Evolutionary conservation across 176 grass and related monocot species (phyloP), one percentile per base, ranked within the genome.

Genomic region (maize (Zea mays)): DNA sequence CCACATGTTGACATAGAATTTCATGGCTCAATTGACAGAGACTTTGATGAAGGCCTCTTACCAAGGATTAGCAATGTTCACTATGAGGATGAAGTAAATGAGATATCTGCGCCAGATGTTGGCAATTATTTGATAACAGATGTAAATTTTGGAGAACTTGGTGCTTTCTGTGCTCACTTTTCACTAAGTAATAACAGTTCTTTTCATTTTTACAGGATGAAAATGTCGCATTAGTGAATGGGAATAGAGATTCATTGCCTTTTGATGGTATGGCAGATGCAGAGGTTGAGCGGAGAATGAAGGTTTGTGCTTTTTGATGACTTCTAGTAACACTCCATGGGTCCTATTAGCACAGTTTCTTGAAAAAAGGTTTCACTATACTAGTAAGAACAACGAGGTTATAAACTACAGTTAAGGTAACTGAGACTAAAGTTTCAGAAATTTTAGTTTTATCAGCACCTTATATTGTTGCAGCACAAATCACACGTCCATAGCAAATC

Each of bases 81-180:
- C 7, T 95, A 93, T 82, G 92, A 99, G 85, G 90, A 99, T 62
- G 92, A 99, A 56, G 82, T 92, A 71, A 86, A 84, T 85, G 4
- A 3, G 78, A 88, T 87, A 79, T 95, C 85, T 86, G 85, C 92
- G 88, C 92, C 96, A 65, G 96, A 99, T 87, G 92, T 91, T 48
- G 85, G 96, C 69, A 90, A 82, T 65, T 99, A 95, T 81, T 99
- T 99, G 75, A 85, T 92, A 74, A 90, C 78, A 67, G 89, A 98
- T 87, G 96, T 95, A 85, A 63, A 17, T 67, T 74, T 74, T 74
- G 40, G 27, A 66, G 66, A 67, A 48, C 11, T 12, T 65, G 59
- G n/a, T 83, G 54, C 65, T 82, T 85, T 85, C 11, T 17, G 65
- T 72, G 71, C 58, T 75, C 21, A 48, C 33, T 45, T 47, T 0